These are phyloP conservation scores for Sphaerulina populicola DNA, from an alignment of 2,329 filamentous ascomycete genomes.

Conservation along the genomic window DNA sequence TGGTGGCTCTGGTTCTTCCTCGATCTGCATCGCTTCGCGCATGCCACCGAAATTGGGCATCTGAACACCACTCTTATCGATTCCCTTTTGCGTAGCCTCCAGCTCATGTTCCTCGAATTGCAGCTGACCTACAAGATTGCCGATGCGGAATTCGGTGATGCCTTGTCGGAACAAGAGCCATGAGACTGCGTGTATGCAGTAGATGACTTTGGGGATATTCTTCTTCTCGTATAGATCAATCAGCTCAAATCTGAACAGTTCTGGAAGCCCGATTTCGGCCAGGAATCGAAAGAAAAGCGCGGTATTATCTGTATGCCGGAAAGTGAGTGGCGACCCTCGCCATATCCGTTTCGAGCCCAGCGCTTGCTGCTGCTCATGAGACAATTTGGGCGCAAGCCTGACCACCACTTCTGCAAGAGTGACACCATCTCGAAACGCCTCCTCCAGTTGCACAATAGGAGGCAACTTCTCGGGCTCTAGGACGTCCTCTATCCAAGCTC, in stretches of 20 bases:
- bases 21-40: slow-evolving; percentile 88
- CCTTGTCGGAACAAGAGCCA: slow-evolving; percentile 96
- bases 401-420: slow-evolving; percentile 92
- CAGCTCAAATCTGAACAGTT: slow-evolving; percentile 92
- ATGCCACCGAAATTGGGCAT: slow-evolving; percentile 99
- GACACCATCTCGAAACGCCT: slow-evolving; percentile 84
- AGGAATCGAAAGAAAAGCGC: slow-evolving; percentile 92
- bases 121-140: slow-evolving; percentile 89
- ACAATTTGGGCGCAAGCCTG: slow-evolving; percentile 67
- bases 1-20: slow-evolving; percentile 65
- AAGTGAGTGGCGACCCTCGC: slow-evolving; percentile 74
- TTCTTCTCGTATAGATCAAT: slow-evolving; percentile 99
- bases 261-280: slow-evolving; percentile 82
- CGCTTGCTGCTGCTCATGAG: slow-evolving; percentile 38
- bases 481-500: slow-evolving; percentile 96
- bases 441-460: slow-evolving; percentile 86
- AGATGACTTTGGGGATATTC: slow-evolving; percentile 98
- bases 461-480: slow-evolving; percentile 70
- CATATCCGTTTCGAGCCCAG: slow-evolving; percentile 59
- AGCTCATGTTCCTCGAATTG: slow-evolving; percentile 97
- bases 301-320: slow-evolving; percentile 95
- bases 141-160: slow-evolving; percentile 90
- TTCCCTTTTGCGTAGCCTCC: slow-evolving; percentile 90
- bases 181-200: slow-evolving; percentile 93
- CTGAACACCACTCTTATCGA: slow-evolving; percentile 86